These are phyloP conservation scores for Calocybe cyanea DNA, from an alignment of 768 basidiomycete genomes.

Conservation along the genomic window DNA sequence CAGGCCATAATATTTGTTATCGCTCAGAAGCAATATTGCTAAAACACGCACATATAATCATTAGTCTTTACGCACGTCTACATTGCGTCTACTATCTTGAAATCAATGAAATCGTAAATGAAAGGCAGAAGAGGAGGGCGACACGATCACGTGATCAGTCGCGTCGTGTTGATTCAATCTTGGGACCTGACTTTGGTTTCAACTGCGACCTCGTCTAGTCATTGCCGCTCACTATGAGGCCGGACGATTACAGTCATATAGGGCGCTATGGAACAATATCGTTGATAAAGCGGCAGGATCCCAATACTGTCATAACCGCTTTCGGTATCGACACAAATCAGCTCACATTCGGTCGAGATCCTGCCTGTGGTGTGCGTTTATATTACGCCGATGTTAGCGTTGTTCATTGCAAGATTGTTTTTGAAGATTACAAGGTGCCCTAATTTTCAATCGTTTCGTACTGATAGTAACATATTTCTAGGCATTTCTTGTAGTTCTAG, in stretches of 20 bases:
- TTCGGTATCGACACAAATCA: slow-evolving; percentile 70
- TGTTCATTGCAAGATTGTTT: slow-evolving; percentile 65
- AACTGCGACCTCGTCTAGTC: too few relatives aligned
- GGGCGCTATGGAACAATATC: slow-evolving; percentile 65
- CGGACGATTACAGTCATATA: slow-evolving; percentile 30
- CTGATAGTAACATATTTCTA: slow-evolving; percentile 19
- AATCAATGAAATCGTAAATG: too few relatives aligned
- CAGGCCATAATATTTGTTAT: too few relatives aligned
- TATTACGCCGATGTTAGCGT: slow-evolving; percentile 63
- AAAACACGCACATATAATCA: too few relatives aligned
- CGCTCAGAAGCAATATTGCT: too few relatives aligned
- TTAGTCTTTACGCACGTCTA: too few relatives aligned
- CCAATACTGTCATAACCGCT: slow-evolving; percentile 48
- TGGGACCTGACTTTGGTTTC: too few relatives aligned
- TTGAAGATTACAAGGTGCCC: slow-evolving; percentile 60
- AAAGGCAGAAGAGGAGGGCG: too few relatives aligned
- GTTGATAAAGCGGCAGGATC: slow-evolving; percentile 51
- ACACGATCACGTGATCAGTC: too few relatives aligned
- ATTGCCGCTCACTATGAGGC: slow-evolving; percentile 15
- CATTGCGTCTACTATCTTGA: too few relatives aligned
- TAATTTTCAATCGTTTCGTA: neutral
- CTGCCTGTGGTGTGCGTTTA: slow-evolving; percentile 59
- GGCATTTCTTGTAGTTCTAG: slow-evolving; percentile 68
- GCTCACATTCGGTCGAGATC: slow-evolving; percentile 67
- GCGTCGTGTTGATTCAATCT: too few relatives aligned